These are phyloP conservation scores for Pichia paraexigua DNA, from an alignment of 805 yeast genomes.

Conservation along the genomic window DNA sequence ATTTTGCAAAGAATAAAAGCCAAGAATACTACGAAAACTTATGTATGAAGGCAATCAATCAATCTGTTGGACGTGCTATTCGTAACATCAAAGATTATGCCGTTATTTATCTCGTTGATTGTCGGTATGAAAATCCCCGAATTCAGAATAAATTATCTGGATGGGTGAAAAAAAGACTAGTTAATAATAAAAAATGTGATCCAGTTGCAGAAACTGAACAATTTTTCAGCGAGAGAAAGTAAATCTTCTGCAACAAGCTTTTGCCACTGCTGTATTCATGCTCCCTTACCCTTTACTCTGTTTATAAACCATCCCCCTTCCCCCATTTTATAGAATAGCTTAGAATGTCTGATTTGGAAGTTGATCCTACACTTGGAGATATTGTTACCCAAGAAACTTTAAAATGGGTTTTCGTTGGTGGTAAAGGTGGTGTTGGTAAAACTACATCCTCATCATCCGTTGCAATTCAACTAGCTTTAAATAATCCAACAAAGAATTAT, in stretches of 20 bases:
- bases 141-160: constrained; percentile 57
- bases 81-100: constrained; percentile 80
- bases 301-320: not conserved
- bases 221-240: not conserved
- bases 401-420: constrained; percentile 98
- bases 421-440: constrained; percentile 99
- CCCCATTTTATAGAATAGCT: not conserved
- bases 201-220: constrained; percentile 1
- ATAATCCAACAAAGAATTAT: constrained; percentile 73
- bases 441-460: constrained; percentile 95
- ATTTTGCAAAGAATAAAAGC: constrained; percentile 41
- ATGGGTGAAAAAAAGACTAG: constrained; percentile 55
- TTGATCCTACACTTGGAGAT: constrained; percentile 67
- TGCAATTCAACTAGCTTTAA: constrained; percentile 85
- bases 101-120: constrained; percentile 62
- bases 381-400: constrained; percentile 57
- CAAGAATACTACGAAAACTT: constrained; percentile 66
- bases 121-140: constrained; percentile 37
- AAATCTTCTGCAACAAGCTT: no score
- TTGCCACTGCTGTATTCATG: not conserved
- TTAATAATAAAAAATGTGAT: not conserved
- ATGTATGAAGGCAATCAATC: constrained; percentile 88
- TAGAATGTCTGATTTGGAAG: constrained; percentile 40
- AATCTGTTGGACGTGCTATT: constrained; percentile 87
- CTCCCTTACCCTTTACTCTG: not conserved